Base-by-base conservation (phyloP, 2,329 filamentous ascomycete species). In the Arachnopeziza araneosa region DNA sequence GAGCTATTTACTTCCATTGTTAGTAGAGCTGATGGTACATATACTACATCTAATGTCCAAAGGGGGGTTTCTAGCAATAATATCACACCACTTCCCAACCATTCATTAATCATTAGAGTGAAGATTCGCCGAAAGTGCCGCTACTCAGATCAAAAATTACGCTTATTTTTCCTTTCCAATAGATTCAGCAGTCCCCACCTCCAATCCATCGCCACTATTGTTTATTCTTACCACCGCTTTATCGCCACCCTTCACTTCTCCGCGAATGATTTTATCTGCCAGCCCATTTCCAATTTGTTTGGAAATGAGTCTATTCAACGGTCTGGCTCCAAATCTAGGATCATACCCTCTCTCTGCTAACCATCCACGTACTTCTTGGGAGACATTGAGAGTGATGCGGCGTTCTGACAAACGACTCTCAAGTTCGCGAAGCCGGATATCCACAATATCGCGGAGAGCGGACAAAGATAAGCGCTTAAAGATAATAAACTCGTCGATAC, bases 401-500 rank as follows among this genome's bases (percentile, higher is more conserved):
- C 91, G 85, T 69, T 97, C 93, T 64, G 95, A 88, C 1, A 98
- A 84, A 50, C 92, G 85, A 56, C 78, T 77, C 74, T 97, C 93
- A 8, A 98, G 80, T 76, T 98, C 95, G 63, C 81, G 83, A 54
- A 98, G 80, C 32, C 95, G 85, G 64, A 98, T 97, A 70, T 98
- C 91, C 54, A 97, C 92, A 65, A 98, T 98, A 70, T 96, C 93
- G 30, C 91, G 83, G 59, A 98, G 82, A 19, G 93, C 93, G 21
- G 81, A 79, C 30, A 82, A 82, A 0, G 91, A 90, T 1, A 98
- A 83, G 9, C 93, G 85, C 76, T 93, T 93, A 81, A 98, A 98
- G 71, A 98, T 79, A 73, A 98, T 97, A 77, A 98, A 97, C 63
- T 96, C 93, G 75, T 98, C 93, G 64, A 98, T 91, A 22, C 95